Base-by-base conservation (phyloP, 345 rosid genomes). In the Schrenkiella parvula region DNA sequence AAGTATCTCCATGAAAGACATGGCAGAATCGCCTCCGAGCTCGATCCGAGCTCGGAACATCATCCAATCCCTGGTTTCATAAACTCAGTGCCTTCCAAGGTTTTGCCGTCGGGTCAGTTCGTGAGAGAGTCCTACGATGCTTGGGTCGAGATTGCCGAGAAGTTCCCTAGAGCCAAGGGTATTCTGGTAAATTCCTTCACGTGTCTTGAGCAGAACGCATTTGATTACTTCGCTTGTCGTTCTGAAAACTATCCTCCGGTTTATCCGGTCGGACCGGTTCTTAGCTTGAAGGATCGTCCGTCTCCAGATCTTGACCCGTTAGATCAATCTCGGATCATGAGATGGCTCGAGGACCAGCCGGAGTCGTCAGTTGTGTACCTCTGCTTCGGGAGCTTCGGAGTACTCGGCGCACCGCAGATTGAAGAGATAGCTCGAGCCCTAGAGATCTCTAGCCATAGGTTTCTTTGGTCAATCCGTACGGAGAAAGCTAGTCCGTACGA, bases 181-280 rank as follows among this genome's bases (percentile, higher is more conserved):
- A 74, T 85, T 34, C 59, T 85, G 6, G 76, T 87, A 5, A 85
- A 85, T 50, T 66, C 83, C 0, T 78, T 77, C 65, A 15, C 53
- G 15, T 76, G 76, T 48, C 54, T 48, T 14, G 54, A 48, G 29
- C 54, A 48, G 54, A 48, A 48, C n/a, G n/a, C 54, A 22, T 48
- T 48, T 48, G 29, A 4, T 48, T 23, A 48, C 54, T 48, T 48
- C 8, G 29, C 54, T 48, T 11, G 15, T 48, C 6, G 29, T 23
- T 15, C 29, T 48, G 54, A 48, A 3, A 22, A 48, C 15, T 48
- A 11, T 11, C 54, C 54, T 4, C 54, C 54, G 54, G 29, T 48
- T 48, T 22, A 48, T 15, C 54, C 29, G 29, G 29, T 11, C 8
- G 29, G 54, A 48, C 54, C 54, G 8, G 54, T 48, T 48, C 54